Conservation (phyloP, 2,329 filamentous ascomycete species). For the Microcyclosporella mali region DNA sequence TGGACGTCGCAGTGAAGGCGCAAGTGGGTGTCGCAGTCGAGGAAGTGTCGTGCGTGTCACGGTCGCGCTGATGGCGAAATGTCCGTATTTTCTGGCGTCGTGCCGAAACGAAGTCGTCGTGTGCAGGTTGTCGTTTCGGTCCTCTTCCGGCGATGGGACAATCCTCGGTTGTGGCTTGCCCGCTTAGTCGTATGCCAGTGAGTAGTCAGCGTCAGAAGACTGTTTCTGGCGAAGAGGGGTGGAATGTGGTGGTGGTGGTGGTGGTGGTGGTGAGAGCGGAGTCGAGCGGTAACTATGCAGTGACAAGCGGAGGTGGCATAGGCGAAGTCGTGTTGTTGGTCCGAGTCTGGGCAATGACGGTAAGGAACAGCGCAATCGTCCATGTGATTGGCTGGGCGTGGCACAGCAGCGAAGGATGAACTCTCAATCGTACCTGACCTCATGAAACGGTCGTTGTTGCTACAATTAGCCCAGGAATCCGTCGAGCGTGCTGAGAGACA, state of each 20-base stretch:
- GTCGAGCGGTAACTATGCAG: neutral
- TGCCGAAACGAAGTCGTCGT: constrained; percentile 6
- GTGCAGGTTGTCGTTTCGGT: neutral
- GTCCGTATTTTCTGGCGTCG: constrained; percentile 4
- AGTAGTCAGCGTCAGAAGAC: neutral
- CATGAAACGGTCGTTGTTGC: no score
- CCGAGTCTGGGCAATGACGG: no score
- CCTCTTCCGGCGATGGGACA: neutral
- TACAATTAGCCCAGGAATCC: no score
- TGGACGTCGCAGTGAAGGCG: constrained; percentile 7
- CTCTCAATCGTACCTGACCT: no score
- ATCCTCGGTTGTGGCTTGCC: neutral
- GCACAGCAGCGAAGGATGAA: no score
- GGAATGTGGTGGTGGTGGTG: neutral
- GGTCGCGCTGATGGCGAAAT: constrained; percentile 18
- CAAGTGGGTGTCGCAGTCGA: constrained; percentile 9
- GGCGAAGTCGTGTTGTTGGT: no score
- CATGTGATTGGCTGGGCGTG: no score
- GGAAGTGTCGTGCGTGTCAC: no score
- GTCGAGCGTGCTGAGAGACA: no score
- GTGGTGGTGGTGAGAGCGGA: neutral
- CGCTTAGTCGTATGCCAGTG: neutral
- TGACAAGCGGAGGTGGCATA: no score
- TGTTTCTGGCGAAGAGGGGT: neutral
- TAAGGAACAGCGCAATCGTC: no score